Percentiles rank a stretch among this genome's conserved stretches.
Evolutionary conservation across 768 basidiomycete genomes (phyloP).

Genomic region (Leccinum uliginosum): DNA sequence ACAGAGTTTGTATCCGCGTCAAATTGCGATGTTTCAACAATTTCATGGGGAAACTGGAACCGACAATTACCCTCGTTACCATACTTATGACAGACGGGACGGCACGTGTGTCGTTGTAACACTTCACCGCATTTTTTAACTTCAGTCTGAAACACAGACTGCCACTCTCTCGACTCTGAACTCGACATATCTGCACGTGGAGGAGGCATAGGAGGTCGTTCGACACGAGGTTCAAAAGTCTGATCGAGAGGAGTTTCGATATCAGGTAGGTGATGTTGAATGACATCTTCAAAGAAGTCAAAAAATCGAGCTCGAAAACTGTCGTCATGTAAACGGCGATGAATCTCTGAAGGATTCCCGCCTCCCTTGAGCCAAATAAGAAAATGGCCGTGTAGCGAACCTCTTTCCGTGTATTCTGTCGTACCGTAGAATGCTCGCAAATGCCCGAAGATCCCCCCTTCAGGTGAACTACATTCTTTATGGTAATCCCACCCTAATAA

Average conservation of each 20-base stretch:
- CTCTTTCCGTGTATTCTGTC: slow-evolving; percentile 24
- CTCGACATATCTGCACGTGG: too few species aligned
- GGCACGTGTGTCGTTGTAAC: slow-evolving; percentile 18
- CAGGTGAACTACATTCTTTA: too few species aligned
- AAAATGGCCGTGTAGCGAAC: slow-evolving; percentile 31
- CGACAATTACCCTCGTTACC: slow-evolving; percentile 22
- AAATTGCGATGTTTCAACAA: slow-evolving; percentile 25
- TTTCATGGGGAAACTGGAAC: slow-evolving; percentile 33
- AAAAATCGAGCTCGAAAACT: slow-evolving; percentile 16
- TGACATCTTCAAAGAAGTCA: slow-evolving; percentile 25
- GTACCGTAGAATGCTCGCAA: slow-evolving; percentile 29
- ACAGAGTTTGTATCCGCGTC: slow-evolving; percentile 31
- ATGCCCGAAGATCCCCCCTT: too few species aligned
- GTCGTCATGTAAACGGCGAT: slow-evolving; percentile 8
- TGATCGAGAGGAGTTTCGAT: slow-evolving; percentile 17
- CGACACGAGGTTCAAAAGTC: not conserved
- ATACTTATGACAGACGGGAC: slow-evolving; percentile 32
- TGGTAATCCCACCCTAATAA: too few species aligned
- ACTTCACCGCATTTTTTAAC: slow-evolving; percentile 20
- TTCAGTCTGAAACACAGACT: not conserved
- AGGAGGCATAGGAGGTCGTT: not conserved
- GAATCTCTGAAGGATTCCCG: slow-evolving; percentile 31
- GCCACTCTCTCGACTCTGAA: too few species aligned
- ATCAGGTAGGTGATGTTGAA: slow-evolving; percentile 28
- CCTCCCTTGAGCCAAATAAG: slow-evolving; percentile 27